Base-by-base conservation (phyloP, 371 early-diverging fungal species). In the Lichtheimia hyalospora region DNA sequence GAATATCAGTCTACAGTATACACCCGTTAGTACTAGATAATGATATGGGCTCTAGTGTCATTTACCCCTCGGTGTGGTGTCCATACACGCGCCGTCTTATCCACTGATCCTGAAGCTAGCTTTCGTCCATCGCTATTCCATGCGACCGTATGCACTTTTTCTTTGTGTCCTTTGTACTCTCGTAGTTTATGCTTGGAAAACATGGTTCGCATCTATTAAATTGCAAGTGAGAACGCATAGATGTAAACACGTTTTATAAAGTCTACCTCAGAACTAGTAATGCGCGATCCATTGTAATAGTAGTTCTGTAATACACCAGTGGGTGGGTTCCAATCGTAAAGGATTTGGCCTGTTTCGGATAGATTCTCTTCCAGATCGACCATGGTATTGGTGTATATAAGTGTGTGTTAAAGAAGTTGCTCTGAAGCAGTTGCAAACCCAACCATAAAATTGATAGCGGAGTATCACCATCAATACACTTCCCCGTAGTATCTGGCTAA, bases 1-100 rank as follows among this genome's bases (percentile, higher is more conserved):
- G 64, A 25, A 84, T 74, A 60, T 87, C 87, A 28, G 83, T 81
- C 85, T 87, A 71, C 2, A 57, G n/a, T 16, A 23, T 25, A 20
- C 2, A 25, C 34, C 53, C 23, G 10, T 7, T 52, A 59, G 16
- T 13, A 20, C 20, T 48, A 10, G 3, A 18, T 13, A 13, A 16
- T 18, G 16, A 23, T 20, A 12, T 10, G 48, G 16, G 18, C 44
- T 39, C 24, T 23, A 15, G 7, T 21, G 23, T 34, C 34, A 48
- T 66, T 58, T 82, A 84, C 86, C 21, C 79, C 79, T 68, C 84
- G 73, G 52, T 86, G 87, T 5, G 87, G 82, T 25, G 80, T 78
- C 87, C 87, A 89, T 51, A 89, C 80, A 43, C 86, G 79, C 14
- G 85, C 89, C 23, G 86, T 85, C 66, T 83, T 85, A 61, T 89